These are phyloP conservation scores for Tetracladium setigerum DNA, from an alignment of 495 filamentous ascomycete genomes.

Conservation along the genomic window DNA sequence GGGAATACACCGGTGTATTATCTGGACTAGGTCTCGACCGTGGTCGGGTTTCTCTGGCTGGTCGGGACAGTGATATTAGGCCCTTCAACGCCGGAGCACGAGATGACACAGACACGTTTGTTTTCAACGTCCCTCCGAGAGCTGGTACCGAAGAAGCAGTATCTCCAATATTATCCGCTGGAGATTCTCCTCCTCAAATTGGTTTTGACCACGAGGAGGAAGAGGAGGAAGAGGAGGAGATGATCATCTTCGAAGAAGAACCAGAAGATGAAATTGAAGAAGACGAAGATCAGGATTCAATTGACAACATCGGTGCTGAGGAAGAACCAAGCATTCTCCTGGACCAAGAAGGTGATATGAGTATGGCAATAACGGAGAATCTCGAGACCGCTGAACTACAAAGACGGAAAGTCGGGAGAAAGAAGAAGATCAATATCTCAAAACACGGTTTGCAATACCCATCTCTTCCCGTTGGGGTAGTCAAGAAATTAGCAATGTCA, in stretches of 20 bases:
- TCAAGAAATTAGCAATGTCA: conserved; percentile 68
- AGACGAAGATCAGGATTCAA: conserved; percentile 16
- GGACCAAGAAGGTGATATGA: conserved; percentile 19
- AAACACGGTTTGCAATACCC: conserved; percentile 68
- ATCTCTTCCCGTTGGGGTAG: conserved; percentile 58
- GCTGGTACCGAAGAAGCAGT: conserved; percentile 5
- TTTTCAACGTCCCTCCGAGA: conserved; percentile 19
- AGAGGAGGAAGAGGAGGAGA: conserved; percentile 17
- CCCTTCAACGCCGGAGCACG: conserved; percentile 9
- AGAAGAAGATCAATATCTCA: conserved; percentile 55
- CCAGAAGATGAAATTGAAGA: background rate
- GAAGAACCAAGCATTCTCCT: no score
- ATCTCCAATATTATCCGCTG: background rate
- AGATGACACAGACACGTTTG: conserved; percentile 23
- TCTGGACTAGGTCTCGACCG: conserved; percentile 8
- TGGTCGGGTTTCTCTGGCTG: conserved; percentile 14
- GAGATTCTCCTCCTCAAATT: no score
- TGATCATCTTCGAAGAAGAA: background rate
- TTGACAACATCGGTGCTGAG: conserved; percentile 22
- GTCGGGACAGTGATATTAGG: conserved; percentile 18
- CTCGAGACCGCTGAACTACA: conserved; percentile 25
- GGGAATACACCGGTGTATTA: conserved; percentile 14
- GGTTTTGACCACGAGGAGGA: no score
- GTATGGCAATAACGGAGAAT: conserved; percentile 3
- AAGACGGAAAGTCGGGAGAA: conserved; percentile 14